Evolutionary conservation across 176 grass and related monocot species (phyloP).

Genomic region (Aegilops longissima): DNA sequence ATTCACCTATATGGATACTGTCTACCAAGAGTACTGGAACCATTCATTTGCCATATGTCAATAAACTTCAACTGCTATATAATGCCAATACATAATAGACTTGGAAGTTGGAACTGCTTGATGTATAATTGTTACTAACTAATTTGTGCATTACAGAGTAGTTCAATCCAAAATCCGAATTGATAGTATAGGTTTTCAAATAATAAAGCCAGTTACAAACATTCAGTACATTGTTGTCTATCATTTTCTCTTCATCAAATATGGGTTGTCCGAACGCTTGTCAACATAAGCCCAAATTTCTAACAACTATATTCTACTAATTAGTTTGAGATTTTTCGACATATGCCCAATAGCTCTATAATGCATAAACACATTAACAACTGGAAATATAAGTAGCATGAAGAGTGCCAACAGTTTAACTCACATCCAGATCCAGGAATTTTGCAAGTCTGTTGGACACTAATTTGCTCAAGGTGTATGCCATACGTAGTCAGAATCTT

Average conservation of each 20-base stretch:
- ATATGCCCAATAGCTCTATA: not conserved
- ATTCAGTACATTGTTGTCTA: not conserved
- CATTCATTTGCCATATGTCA: not conserved
- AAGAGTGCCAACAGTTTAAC: not conserved
- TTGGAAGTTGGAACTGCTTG: not conserved
- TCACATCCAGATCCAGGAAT: not conserved
- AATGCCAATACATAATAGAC: no score
- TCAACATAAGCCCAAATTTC: not conserved
- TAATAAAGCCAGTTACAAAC: not conserved
- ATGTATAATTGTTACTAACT: not conserved
- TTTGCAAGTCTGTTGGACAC: not conserved
- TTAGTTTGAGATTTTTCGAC: not conserved
- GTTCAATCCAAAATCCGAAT: not conserved
- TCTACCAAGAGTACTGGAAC: not conserved
- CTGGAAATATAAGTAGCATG: not conserved
- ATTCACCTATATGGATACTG: not conserved
- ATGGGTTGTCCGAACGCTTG: not conserved
- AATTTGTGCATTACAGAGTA: not conserved
- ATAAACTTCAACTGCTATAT: no score
- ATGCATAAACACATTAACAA: not conserved
- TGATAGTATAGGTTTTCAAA: not conserved
- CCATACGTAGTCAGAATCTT: no score
- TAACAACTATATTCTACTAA: not conserved
- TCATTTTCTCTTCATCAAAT: not conserved
- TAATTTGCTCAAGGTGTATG: no score